A percentile compares a stretch with the other conserved stretches of the same genome.
Evolutionary conservation across 805 yeast species (phyloP).

Genomic region (Myxozyma lipomycoides): DNA sequence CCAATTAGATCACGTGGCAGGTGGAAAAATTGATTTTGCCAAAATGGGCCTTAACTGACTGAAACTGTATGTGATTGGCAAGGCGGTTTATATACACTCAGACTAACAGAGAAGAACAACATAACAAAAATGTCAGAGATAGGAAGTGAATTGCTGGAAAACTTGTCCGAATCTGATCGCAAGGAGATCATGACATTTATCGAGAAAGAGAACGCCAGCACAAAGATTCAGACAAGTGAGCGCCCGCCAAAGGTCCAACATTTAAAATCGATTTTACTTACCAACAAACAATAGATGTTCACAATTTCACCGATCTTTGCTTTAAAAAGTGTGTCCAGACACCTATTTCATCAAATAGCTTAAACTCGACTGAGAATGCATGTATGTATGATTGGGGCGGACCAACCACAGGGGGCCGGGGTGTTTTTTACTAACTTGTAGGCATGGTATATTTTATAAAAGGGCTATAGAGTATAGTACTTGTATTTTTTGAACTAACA

Average conservation of each 20-base stretch:
- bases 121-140: background rate
- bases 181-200: conserved; percentile 69
- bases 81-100: background rate
- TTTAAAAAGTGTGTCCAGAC: conserved; percentile 73
- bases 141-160: background rate
- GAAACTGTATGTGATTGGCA: no score
- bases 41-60: no score
- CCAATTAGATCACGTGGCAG: no score
- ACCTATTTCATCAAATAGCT: conserved; percentile 4
- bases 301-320: conserved; percentile 84
- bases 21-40: no score
- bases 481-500: no score
- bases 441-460: no score
- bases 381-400: background rate
- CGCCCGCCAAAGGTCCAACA: conserved; percentile 1
- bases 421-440: no score
- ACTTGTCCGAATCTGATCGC: background rate
- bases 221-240: conserved; percentile 69
- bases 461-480: no score
- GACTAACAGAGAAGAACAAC: background rate
- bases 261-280: background rate
- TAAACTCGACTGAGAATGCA: background rate
- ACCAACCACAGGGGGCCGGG: no score
- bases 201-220: conserved; percentile 78
- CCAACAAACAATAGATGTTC: conserved; percentile 48